Conservation (phyloP, 192 early-diverging fungal genomes). For the Thamnidium elegans region DNA sequence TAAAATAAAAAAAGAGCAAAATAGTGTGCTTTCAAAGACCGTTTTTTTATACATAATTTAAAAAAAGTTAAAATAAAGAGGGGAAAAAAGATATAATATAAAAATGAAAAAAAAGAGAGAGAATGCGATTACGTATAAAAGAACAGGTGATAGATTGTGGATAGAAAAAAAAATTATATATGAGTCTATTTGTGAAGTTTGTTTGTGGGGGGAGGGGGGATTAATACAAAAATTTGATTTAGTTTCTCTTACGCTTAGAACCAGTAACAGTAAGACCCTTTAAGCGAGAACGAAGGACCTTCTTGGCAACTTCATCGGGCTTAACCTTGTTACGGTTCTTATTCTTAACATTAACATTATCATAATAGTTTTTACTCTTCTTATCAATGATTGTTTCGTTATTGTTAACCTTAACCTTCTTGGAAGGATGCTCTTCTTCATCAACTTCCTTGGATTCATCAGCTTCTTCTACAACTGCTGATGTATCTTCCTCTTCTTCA, state of each 20-base stretch:
- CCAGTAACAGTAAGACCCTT: conserved; percentile 25
- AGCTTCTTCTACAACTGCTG: neutral
- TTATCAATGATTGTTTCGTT: neutral
- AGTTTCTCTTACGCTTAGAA: conserved; percentile 31
- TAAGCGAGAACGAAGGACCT: conserved; percentile 28
- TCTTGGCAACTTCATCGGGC: conserved; percentile 62
- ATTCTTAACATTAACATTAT: conserved; percentile 95
- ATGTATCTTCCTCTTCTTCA: conserved; percentile 21
- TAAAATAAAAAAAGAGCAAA: neutral
- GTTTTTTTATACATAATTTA: neutral
- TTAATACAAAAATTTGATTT: conserved; percentile 7
- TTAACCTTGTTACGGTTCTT: conserved; percentile 79
- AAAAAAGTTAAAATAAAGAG: neutral
- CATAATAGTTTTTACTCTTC: conserved; percentile 91
- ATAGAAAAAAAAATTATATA: neutral
- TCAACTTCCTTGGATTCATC: conserved; percentile 17
- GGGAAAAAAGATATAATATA: neutral
- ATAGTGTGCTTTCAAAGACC: no score
- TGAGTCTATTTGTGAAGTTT: no score
- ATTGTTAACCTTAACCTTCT: conserved; percentile 7
- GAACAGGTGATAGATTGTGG: conserved; percentile 1
- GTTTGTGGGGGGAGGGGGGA: neutral
- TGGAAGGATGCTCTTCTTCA: conserved; percentile 18
- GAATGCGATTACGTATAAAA: conserved; percentile 2
- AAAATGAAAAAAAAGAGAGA: conserved; percentile 3